Conservation (phyloP, 495 filamentous ascomycete species). For the Trichoderma parareesei region DNA sequence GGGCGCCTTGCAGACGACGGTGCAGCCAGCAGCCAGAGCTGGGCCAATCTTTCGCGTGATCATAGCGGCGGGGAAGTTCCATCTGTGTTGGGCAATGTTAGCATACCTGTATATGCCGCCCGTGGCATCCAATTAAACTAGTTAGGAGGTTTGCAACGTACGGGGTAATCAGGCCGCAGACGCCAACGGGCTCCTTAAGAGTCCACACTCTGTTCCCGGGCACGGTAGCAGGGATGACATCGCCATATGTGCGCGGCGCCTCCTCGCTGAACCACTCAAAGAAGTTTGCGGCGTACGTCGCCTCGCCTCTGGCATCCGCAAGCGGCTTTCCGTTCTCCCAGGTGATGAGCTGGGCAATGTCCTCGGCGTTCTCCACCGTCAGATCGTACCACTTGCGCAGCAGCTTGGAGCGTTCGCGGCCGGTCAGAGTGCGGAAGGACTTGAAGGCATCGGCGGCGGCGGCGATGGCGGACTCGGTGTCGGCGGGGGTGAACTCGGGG, state of each 20-base stretch:
- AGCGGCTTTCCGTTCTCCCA: constrained; percentile 73
- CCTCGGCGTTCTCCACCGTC: constrained; percentile 78
- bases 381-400: constrained; percentile 87
- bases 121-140: background rate
- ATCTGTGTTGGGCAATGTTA: constrained; percentile 25
- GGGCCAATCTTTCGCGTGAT: constrained; percentile 83
- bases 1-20: constrained; percentile 76
- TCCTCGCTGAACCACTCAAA: constrained; percentile 80
- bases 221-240: constrained; percentile 64
- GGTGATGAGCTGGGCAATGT: constrained; percentile 84
- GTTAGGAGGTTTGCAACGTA: constrained; percentile 13
- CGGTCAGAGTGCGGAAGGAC: constrained; percentile 64
- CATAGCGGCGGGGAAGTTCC: constrained; percentile 95
- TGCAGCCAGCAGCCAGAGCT: constrained; percentile 66
- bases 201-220: constrained; percentile 70
- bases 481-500: constrained; percentile 68
- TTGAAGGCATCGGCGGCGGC: constrained; percentile 70
- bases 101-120: background rate
- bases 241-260: constrained; percentile 62
- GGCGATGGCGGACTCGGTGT: constrained; percentile 70
- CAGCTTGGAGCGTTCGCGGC: constrained; percentile 72
- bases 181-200: constrained; percentile 80
- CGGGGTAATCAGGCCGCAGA: constrained; percentile 90
- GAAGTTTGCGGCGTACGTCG: constrained; percentile 65
- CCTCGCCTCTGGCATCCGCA: constrained; percentile 66